These are phyloP conservation scores for Chlorociboria aeruginascens DNA, from an alignment of 495 filamentous ascomycete genomes.

Conservation along the genomic window DNA sequence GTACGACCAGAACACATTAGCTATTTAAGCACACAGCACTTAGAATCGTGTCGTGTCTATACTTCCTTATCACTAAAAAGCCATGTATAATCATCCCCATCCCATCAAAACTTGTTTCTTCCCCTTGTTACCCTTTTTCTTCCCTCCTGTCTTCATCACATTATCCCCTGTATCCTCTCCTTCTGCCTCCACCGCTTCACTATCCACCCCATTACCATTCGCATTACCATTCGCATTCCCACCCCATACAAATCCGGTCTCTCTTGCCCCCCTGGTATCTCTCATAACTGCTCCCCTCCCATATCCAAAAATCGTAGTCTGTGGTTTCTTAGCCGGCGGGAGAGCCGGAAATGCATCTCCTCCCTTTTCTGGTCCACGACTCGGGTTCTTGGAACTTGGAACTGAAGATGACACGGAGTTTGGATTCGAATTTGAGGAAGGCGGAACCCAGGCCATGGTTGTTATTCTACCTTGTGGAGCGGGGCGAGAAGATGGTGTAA, in stretches of 20 bases:
- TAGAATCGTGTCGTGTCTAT: background rate
- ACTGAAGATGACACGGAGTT: constrained; percentile 19
- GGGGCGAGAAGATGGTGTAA: constrained; percentile 21
- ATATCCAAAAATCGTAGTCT: constrained; percentile 69
- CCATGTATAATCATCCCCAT: constrained; percentile 28
- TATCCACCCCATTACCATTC: constrained; percentile 22
- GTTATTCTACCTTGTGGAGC: constrained; percentile 28
- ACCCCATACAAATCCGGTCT: constrained; percentile 17
- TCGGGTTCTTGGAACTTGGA: constrained; percentile 16
- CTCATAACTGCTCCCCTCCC: constrained; percentile 58
- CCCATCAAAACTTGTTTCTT: constrained; percentile 69
- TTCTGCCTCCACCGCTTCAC: background rate
- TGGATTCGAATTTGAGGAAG: constrained; percentile 12
- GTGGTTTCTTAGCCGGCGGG: constrained; percentile 65
- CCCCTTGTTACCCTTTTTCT: constrained; percentile 65
- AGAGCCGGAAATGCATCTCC: constrained; percentile 71
- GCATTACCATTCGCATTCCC: constrained; percentile 24
- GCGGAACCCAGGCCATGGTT: constrained; percentile 38
- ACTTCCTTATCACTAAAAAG: too few relatives aligned
- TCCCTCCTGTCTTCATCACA: constrained; percentile 30
- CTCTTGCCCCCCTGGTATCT: constrained; percentile 27
- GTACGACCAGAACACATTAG: too few relatives aligned
- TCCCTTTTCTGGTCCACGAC: constrained; percentile 15
- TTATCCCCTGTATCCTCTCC: constrained; percentile 25
- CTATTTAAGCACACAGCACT: too few relatives aligned